Evolutionary conservation across 129 eudicot species (phyloP).

Genomic region (Calendula officinalis): DNA sequence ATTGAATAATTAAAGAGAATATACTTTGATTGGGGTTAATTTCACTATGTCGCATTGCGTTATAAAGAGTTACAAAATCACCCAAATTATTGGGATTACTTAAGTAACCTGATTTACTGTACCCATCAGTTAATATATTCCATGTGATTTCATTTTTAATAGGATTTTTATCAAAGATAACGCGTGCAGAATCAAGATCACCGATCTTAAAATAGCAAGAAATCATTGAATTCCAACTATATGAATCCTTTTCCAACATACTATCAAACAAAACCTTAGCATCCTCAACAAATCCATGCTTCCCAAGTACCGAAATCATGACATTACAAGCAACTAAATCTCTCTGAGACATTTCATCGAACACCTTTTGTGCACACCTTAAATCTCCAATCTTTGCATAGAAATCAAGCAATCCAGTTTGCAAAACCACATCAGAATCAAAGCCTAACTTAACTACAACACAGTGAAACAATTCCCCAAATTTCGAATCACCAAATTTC

Average conservation of each 20-base stretch:
- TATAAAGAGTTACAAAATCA: conserved; percentile 34
- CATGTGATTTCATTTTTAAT: conserved; percentile 43
- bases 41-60: conserved; percentile 29
- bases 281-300: conserved; percentile 38
- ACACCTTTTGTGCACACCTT: no score
- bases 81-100: conserved; percentile 31
- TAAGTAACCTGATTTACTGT: conserved; percentile 36
- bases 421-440: no score
- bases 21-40: conserved; percentile 31
- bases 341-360: not conserved
- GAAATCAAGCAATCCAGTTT: no score
- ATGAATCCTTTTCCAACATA: conserved; percentile 40
- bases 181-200: conserved; percentile 33
- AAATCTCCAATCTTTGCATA: no score
- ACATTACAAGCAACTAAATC: not conserved
- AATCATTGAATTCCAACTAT: conserved; percentile 51
- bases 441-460: no score
- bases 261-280: conserved; percentile 37
- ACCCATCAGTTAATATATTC: conserved; percentile 48
- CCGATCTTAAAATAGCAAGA: conserved; percentile 47
- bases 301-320: not conserved
- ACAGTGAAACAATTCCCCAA: conserved; percentile 21
- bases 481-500: conserved; percentile 4
- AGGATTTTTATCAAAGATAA: conserved; percentile 45
- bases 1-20: conserved; percentile 39